Evolutionary conservation across 2,329 filamentous ascomycete species (phyloP).

Genomic region (Exserohilum turcica): DNA sequence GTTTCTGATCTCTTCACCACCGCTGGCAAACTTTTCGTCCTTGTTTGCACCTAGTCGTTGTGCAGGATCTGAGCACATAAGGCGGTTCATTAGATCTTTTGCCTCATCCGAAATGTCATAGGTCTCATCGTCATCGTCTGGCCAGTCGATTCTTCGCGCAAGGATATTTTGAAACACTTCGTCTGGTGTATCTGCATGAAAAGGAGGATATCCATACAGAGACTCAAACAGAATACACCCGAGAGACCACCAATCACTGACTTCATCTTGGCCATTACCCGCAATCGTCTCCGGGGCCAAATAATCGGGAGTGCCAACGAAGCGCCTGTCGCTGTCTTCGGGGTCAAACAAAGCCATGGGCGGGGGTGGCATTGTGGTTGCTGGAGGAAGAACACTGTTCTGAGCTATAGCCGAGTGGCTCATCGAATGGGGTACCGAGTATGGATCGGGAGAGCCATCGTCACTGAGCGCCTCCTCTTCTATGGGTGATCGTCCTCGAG

Average conservation of each 20-base stretch:
- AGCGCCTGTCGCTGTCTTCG: conserved; percentile 87
- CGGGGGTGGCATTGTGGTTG: conserved; percentile 82
- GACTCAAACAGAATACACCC: conserved; percentile 98
- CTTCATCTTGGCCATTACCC: conserved; percentile 93
- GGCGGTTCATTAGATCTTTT: conserved; percentile 90
- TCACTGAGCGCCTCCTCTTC: conserved; percentile 77
- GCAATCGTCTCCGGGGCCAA: conserved; percentile 96
- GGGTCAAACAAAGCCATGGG: conserved; percentile 95
- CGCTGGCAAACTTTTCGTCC: conserved; percentile 79
- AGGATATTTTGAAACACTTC: conserved; percentile 97
- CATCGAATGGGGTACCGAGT: conserved; percentile 64
- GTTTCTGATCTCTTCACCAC: conserved; percentile 86
- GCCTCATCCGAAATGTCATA: conserved; percentile 79
- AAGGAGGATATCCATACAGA: conserved; percentile 89
- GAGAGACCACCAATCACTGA: conserved; percentile 99
- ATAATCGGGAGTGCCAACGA: conserved; percentile 97
- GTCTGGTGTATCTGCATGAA: conserved; percentile 87
- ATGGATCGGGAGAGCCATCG: conserved; percentile 77
- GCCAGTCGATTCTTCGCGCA: conserved; percentile 88
- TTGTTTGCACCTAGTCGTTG: conserved; percentile 84
- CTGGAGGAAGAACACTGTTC: conserved; percentile 63
- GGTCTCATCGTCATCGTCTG: conserved; percentile 78
- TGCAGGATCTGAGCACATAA: conserved; percentile 83
- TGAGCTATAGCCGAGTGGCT: conserved; percentile 60
- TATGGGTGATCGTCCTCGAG: conserved; percentile 62